Base-by-base conservation (phyloP, 2,329 filamentous ascomycete genomes). In the Colletotrichum cereale region DNA sequence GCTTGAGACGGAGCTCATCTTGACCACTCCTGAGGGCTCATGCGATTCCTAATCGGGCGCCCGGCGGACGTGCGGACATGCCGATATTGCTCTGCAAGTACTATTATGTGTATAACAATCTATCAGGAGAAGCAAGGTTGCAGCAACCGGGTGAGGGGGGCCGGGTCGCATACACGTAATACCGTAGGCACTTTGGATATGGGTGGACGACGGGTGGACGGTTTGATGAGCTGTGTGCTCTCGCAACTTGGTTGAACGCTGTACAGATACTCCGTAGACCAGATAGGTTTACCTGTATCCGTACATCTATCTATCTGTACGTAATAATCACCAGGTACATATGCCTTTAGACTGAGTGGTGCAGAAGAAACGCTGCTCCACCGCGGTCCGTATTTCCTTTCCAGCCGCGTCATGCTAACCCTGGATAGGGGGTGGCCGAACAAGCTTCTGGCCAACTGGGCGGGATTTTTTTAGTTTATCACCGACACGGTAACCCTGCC, bases 1-100 rank as follows among this genome's bases (percentile, higher is more conserved):
- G 44, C 50, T 40, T 61, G 66, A 40, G 26, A 21, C 26, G 14
- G 31, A n/a, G n/a, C 38, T 60, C 47, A 56, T 70, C 24, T 56
- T 61, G 55, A 29, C 42, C 48, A 70, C 67, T 67, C 26, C 26
- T 70, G 40, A 21, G 67, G 29, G 29, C 62, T 70, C 47, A 70
- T 70, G 62, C 62, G 29, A 26, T 61, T 26, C 62, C 55, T 34
- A 48, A 62, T 40, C 48, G 34, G 56, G n/a, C 21, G 47, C 50
- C 50, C 10, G 61, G 26, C 53, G 66, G 66, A 44, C 52, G 65
- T 61, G 62, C 62, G 62, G 67, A 48, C 61, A 66, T 47, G 55
- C 47, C 62, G 55, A 70, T 70, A 70, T 70, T 40, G 47, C 44
- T 66, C 55, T 66, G n/a, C n/a, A n/a, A n/a, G n/a, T n/a, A 65